These are phyloP conservation scores for slime mould (Dictyostelium discoideum) DNA, from an alignment of 78 protist genomes.

Conservation along the genomic window DNA sequence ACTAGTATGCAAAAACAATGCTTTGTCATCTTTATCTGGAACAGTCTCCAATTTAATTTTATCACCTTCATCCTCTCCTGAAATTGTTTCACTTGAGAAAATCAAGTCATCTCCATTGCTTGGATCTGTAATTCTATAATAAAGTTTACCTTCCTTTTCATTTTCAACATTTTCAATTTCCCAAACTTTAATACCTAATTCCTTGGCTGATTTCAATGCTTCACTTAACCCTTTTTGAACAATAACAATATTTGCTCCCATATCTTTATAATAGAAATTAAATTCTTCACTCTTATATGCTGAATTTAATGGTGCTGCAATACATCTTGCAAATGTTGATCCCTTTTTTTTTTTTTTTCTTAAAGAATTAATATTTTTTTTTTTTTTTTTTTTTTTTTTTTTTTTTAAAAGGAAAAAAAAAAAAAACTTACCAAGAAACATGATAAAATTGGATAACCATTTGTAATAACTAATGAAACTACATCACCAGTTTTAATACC, in stretches of 20 bases:
- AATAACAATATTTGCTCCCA: constrained; percentile 67
- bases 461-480: constrained; percentile 52
- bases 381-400: neutral
- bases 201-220: constrained; percentile 54
- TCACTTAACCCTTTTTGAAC: constrained; percentile 71
- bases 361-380: neutral
- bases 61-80: neutral
- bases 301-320: constrained; percentile 84
- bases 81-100: neutral
- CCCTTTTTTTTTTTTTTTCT: constrained; percentile 15
- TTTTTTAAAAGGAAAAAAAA: neutral
- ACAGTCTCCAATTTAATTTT: neutral
- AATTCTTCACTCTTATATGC: constrained; percentile 78
- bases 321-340: constrained; percentile 59
- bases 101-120: neutral
- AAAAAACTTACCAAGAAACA: constrained; percentile 37
- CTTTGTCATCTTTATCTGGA: constrained; percentile 76
- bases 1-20: constrained; percentile 88
- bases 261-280: constrained; percentile 80
- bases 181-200: constrained; percentile 47
- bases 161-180: neutral
- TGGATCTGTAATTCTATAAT: neutral
- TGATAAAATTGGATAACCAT: constrained; percentile 71
- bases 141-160: neutral
- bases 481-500: constrained; percentile 48